phyloP scores from a whole-genome alignment of 73 alveolate genomes.

The Blepharisma stoltei region DNA sequence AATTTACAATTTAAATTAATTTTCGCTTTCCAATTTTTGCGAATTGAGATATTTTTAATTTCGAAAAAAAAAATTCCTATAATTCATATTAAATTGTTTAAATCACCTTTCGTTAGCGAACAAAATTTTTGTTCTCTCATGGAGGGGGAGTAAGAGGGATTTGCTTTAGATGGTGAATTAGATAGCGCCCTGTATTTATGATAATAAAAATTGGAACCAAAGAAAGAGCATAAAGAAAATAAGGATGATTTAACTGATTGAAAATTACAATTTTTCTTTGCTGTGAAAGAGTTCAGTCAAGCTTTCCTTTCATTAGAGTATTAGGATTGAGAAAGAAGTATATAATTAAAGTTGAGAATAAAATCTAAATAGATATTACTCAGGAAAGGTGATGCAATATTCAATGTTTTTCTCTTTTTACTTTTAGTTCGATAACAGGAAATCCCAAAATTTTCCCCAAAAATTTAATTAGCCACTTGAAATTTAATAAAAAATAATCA shows the following conservation, averaged over 20 bases:
- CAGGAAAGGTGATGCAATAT: not conserved
- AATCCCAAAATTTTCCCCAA: too few relatives aligned
- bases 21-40: too few relatives aligned
- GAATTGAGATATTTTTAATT: too few relatives aligned
- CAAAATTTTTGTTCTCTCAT: too few relatives aligned
- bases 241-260: not conserved
- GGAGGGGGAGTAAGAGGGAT: too few relatives aligned
- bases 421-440: not conserved
- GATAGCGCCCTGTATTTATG: not conserved
- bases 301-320: not conserved
- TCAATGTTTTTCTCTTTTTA: not conserved
- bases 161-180: not conserved
- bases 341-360: not conserved
- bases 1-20: too few relatives aligned
- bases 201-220: not conserved
- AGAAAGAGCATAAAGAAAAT: not conserved
- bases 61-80: too few relatives aligned
- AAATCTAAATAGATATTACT: not conserved
- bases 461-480: too few relatives aligned
- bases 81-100: too few relatives aligned
- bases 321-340: not conserved
- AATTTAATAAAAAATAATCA: constrained; percentile 34
- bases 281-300: not conserved
- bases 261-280: not conserved
- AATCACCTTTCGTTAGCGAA: too few relatives aligned